These are phyloP conservation scores for Cryphonectria carpinicola DNA, from an alignment of 2,329 filamentous ascomycete genomes.

Conservation along the genomic window DNA sequence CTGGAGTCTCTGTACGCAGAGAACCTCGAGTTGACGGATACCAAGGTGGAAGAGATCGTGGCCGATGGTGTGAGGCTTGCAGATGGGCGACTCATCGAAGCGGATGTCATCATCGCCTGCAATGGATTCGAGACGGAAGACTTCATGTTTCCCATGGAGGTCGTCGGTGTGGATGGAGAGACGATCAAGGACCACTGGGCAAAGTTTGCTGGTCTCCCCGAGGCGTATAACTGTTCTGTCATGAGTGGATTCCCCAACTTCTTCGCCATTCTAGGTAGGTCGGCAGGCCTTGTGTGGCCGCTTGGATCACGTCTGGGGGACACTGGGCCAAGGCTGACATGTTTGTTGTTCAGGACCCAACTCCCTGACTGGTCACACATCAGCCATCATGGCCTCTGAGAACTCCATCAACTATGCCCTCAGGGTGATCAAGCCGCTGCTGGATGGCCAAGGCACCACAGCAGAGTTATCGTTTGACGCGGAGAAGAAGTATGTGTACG, in stretches of 20 bases:
- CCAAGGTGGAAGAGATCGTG: slow-evolving; percentile 53
- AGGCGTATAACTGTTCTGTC: slow-evolving; percentile 62
- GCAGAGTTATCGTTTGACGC: slow-evolving; percentile 41
- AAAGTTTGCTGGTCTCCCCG: slow-evolving; percentile 57
- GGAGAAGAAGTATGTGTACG: slow-evolving; percentile 39
- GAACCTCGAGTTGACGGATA: slow-evolving; percentile 52
- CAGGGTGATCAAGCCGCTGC: slow-evolving; percentile 57
- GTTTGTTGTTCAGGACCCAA: slow-evolving; percentile 53
- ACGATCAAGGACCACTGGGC: slow-evolving; percentile 61
- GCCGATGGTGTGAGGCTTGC: slow-evolving; percentile 42
- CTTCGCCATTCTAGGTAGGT: slow-evolving; percentile 60
- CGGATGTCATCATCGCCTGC: slow-evolving; percentile 64
- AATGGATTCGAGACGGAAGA: slow-evolving; percentile 63
- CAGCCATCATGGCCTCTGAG: slow-evolving; percentile 53
- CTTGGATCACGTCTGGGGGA: neutral
- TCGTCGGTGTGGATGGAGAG: slow-evolving; percentile 55
- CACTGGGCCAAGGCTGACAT: neutral
- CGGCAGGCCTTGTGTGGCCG: neutral
- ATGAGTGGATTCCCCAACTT: slow-evolving; percentile 68
- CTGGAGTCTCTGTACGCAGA: slow-evolving; percentile 54
- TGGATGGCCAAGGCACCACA: slow-evolving; percentile 39
- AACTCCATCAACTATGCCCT: slow-evolving; percentile 65
- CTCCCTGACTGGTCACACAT: slow-evolving; percentile 62
- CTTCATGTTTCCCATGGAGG: slow-evolving; percentile 56
- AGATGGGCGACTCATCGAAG: slow-evolving; percentile 46